Conservation (phyloP, 2,329 filamentous ascomycete species). For the Bisporella sp. region DNA sequence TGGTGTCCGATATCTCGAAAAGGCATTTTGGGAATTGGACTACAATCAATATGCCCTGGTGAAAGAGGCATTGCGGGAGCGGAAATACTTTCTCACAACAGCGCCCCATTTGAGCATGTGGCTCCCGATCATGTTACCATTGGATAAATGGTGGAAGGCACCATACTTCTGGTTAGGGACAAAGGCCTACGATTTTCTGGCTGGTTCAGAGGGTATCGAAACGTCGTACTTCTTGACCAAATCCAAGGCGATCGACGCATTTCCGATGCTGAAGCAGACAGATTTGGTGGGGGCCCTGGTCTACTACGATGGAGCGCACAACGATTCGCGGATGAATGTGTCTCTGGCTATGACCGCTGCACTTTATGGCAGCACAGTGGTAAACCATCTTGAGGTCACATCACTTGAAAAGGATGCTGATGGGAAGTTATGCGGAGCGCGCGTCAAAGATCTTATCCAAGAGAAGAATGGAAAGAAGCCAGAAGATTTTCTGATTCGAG, state of each 20-base stretch:
- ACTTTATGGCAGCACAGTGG: constrained; percentile 75
- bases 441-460: constrained; percentile 62
- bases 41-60: constrained; percentile 68
- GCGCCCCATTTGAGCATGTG: constrained; percentile 67
- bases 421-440: constrained; percentile 68
- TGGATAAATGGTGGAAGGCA: constrained; percentile 71
- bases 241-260: constrained; percentile 79
- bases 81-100: constrained; percentile 68
- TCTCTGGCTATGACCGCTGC: constrained; percentile 83
- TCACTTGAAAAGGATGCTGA: constrained; percentile 65
- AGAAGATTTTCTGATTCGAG: constrained; percentile 63
- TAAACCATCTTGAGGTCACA: constrained; percentile 80
- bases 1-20: constrained; percentile 67
- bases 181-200: constrained; percentile 80
- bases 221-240: constrained; percentile 82
- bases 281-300: constrained; percentile 75
- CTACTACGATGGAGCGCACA: constrained; percentile 89
- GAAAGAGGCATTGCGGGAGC: constrained; percentile 65
- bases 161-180: constrained; percentile 72
- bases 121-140: constrained; percentile 70
- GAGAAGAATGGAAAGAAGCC: constrained; percentile 55
- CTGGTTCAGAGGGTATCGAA: constrained; percentile 81
- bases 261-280: constrained; percentile 80
- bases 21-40: constrained; percentile 70
- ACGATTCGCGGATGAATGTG: constrained; percentile 89